Evolutionary conservation across 2,329 filamentous ascomycete species (phyloP), one percentile per base, ranked within the genome.

Genomic region (Phialemonium atrogriseum): DNA sequence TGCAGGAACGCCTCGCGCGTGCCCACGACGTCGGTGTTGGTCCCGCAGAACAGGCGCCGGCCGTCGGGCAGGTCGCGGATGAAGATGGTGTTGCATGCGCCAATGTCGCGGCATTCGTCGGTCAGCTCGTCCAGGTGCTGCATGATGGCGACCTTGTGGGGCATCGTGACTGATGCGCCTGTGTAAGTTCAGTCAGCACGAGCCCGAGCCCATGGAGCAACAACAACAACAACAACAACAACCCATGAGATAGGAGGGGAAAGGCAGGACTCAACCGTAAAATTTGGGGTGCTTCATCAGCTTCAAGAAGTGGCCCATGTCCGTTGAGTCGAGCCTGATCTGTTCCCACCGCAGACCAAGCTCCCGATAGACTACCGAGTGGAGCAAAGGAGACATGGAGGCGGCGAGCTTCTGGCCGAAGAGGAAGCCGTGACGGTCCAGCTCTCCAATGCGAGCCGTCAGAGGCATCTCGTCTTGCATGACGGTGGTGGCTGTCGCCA

Each of bases 1-100:
- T 70, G 67, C 29, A 67, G 55, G 44, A 89, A 82, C 4, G 80
- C 73, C 49, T 88, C 81, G 14, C 81, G 70, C 39, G 89, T 79
- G 18, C 84, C 84, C 35, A 86, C 68, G 37, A 81, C 82, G 55
- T 91, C 84, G 4, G 84, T 89, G 60, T 91, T 89, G 25, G 83
- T 81, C 32, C 84, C 84, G 54, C 80, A 76, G 42, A 74, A 74
- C 27, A 68, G 47, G 12, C 68, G 60, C 20, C 58, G 56, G 30
- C 70, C 66, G 27, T 63, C 54, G 11, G 52, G 45, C 2, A 54
- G 51, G 28, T 64, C 60, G 14, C 70, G 64, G 27, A 84, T 53
- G 60, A 81, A 88, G 32, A 89, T 69, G 1, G 84, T 91, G 63
- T 91, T 89, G 56, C 81, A 80, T 30, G 84, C 84, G 28, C 84